These are phyloP conservation scores for Jimgerdemannia flammicorona DNA, from an alignment of 192 early-diverging fungal species.

Conservation along the genomic window DNA sequence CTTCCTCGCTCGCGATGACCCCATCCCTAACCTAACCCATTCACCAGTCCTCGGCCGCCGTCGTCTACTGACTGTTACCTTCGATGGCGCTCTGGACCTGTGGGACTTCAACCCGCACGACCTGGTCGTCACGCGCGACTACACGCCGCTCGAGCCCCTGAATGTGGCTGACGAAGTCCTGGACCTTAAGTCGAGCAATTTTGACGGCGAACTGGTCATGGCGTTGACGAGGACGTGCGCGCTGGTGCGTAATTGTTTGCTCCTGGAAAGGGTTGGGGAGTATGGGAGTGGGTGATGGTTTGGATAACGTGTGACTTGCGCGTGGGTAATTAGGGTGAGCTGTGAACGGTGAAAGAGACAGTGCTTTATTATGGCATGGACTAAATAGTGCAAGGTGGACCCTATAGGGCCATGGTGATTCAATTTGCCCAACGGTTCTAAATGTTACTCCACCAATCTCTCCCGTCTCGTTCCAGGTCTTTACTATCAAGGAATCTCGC, in stretches of 20 bases:
- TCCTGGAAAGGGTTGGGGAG: no score
- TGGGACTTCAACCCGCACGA: conserved; percentile 44
- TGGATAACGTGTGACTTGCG: no score
- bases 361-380: no score
- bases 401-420: no score
- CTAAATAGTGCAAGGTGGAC: no score
- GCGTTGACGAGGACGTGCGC: conserved; percentile 23
- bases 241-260: conserved; percentile 14
- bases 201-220: conserved; percentile 17
- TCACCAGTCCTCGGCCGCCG: conserved; percentile 27
- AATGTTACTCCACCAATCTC: neutral
- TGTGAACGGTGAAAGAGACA: no score
- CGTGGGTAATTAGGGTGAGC: no score
- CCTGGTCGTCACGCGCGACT: neutral
- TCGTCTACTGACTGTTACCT: conserved; percentile 39
- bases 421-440: no score
- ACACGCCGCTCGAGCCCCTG: neutral
- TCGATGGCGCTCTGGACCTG: conserved; percentile 42
- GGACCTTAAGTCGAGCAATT: neutral
- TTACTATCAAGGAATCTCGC: neutral
- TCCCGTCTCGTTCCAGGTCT: neutral
- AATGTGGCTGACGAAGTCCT: neutral
- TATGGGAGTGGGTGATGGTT: no score
- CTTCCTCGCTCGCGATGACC: neutral
- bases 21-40: neutral